Conservation (phyloP, 257 asterid species). For the Fraxinus anomala region DNA sequence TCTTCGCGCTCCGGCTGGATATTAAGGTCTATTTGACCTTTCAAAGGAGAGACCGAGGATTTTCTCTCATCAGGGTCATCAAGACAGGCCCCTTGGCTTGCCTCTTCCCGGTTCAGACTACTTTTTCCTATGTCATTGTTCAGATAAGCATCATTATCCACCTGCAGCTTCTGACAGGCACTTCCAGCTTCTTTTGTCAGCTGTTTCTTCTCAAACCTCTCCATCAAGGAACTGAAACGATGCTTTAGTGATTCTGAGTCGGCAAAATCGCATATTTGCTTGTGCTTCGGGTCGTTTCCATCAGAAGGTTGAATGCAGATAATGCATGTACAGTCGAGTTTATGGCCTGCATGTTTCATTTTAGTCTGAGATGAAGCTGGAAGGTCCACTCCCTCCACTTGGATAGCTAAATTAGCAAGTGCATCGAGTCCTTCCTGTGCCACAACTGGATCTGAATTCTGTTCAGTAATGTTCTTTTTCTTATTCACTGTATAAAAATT, state of each 20-base stretch:
- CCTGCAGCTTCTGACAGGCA: constrained; percentile 37
- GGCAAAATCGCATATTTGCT: constrained; percentile 37
- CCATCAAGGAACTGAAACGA: constrained; percentile 35
- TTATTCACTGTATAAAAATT: constrained; percentile 33
- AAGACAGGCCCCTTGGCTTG: constrained; percentile 31
- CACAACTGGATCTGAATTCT: constrained; percentile 33
- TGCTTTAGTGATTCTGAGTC: constrained; percentile 40
- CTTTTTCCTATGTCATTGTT: constrained; percentile 14
- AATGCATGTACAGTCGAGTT: constrained; percentile 44
- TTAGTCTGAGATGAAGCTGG: constrained; percentile 40
- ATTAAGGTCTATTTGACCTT: constrained; percentile 86
- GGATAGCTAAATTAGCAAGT: constrained; percentile 45
- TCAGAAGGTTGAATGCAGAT: constrained; percentile 55
- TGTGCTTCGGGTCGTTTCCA: constrained; percentile 45
- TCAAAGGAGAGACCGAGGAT: constrained; percentile 41
- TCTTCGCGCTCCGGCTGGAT: constrained; percentile 86
- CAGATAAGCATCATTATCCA: constrained; percentile 17
- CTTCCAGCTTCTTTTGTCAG: constrained; percentile 45
- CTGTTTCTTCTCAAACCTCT: constrained; percentile 39
- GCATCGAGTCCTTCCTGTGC: constrained; percentile 49
- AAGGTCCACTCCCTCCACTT: constrained; percentile 34
- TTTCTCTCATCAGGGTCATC: constrained; percentile 35
- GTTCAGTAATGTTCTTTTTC: constrained; percentile 38
- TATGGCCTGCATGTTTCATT: constrained; percentile 49
- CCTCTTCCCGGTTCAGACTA: constrained; percentile 31